Evolutionary conservation across 306 rosid genomes (phyloP).

Genomic region (Sophora flavescens): DNA sequence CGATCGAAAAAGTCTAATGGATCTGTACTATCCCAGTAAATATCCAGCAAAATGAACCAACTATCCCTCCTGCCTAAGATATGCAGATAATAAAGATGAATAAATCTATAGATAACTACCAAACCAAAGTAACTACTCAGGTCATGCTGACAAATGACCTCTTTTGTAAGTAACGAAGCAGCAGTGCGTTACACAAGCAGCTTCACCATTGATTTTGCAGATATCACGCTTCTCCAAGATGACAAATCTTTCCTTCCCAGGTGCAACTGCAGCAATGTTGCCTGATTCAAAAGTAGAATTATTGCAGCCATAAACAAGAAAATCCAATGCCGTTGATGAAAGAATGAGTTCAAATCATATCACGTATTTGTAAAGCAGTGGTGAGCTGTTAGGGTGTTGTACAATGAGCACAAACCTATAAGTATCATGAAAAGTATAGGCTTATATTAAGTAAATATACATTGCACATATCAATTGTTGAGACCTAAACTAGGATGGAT

Average conservation of each 20-base stretch:
- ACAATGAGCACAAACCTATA: neutral
- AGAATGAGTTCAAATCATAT: conserved; percentile 3
- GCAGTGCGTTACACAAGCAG: conserved; percentile 21
- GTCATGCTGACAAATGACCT: conserved; percentile 39
- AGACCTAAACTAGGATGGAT: conserved; percentile 15
- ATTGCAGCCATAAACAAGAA: conserved; percentile 15
- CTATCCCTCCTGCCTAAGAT: conserved; percentile 7
- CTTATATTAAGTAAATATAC: conserved; percentile 5
- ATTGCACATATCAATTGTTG: neutral
- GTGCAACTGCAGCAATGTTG: conserved; percentile 8
- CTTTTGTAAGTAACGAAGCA: neutral
- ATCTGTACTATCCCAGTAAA: neutral
- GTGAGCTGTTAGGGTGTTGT: neutral
- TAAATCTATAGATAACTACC: neutral
- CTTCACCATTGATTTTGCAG: neutral
- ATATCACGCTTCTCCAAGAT: conserved; percentile 23
- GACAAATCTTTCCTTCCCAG: conserved; percentile 15
- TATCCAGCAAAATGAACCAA: conserved; percentile 24
- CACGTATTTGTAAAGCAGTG: neutral
- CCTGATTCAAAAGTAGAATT: conserved; percentile 25
- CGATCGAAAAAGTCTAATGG: neutral
- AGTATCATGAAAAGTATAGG: neutral
- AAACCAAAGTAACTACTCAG: neutral
- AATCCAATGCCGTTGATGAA: neutral
- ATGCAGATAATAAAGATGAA: conserved; percentile 2